Conservation (phyloP, 2,329 filamentous ascomycete species). For the Colletotrichum zoysiae region DNA sequence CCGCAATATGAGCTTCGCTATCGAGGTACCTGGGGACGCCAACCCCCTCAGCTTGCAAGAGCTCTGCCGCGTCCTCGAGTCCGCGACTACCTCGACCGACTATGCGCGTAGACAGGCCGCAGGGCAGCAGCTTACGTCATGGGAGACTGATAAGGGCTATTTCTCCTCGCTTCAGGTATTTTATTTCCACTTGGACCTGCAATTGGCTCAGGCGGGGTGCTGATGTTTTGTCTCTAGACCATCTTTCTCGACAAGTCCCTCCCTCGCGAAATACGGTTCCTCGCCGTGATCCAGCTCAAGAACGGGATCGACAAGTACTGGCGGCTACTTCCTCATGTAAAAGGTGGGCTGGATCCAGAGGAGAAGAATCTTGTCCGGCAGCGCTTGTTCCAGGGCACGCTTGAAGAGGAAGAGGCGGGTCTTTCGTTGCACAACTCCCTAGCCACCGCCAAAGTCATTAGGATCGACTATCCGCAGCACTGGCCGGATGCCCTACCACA, state of each 20-base stretch:
- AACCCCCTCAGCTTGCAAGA: slow-evolving; percentile 75
- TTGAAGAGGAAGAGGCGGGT: slow-evolving; percentile 80
- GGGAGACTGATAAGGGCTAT: slow-evolving; percentile 76
- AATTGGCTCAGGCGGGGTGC: slow-evolving; percentile 18
- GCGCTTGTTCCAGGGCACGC: slow-evolving; percentile 79
- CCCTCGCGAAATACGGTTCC: slow-evolving; percentile 83
- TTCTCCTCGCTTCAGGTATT: slow-evolving; percentile 77
- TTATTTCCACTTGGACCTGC: background rate
- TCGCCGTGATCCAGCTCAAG: slow-evolving; percentile 94
- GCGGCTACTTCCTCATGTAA: slow-evolving; percentile 70
- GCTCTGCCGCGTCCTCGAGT: slow-evolving; percentile 73
- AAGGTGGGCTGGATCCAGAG: slow-evolving; percentile 77
- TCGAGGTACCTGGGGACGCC: slow-evolving; percentile 87
- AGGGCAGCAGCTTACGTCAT: slow-evolving; percentile 77
- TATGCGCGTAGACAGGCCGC: slow-evolving; percentile 74
- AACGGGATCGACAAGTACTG: slow-evolving; percentile 97
- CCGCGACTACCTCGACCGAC: slow-evolving; percentile 70
- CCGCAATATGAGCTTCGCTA: slow-evolving; percentile 72
- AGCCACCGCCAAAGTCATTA: slow-evolving; percentile 86
- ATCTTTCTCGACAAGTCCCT: slow-evolving; percentile 85
- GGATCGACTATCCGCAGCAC: slow-evolving; percentile 89
- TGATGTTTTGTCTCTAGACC: slow-evolving; percentile 61
- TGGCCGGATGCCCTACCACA: slow-evolving; percentile 77
- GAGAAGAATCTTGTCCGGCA: slow-evolving; percentile 84
- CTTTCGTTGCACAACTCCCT: slow-evolving; percentile 91